Evolutionary conservation across 163 green algal species (phyloP).

Genomic region (Picocystis sp.): DNA sequence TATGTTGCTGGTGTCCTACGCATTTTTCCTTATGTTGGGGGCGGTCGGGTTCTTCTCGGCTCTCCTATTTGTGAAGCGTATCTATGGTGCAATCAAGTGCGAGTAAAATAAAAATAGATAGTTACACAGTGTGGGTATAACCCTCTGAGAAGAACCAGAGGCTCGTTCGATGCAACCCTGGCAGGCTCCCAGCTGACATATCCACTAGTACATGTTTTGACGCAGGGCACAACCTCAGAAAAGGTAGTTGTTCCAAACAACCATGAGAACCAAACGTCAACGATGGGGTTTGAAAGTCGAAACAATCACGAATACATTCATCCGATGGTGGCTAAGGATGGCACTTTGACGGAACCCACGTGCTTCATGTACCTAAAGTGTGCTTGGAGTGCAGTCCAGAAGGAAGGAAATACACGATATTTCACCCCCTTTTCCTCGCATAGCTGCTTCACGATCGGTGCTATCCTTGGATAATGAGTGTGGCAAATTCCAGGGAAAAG

Average conservation of each 20-base stretch:
- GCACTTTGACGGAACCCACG: slow-evolving; percentile 19
- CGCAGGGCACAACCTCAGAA: too few relatives aligned
- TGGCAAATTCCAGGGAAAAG: slow-evolving; percentile 52
- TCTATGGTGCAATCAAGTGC: slow-evolving; percentile 10
- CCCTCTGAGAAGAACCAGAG: too few relatives aligned
- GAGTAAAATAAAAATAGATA: not conserved
- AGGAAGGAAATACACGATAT: slow-evolving; percentile 41
- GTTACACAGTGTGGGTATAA: too few relatives aligned
- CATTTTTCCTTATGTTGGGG: slow-evolving; percentile 13
- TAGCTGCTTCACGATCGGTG: slow-evolving; percentile 34
- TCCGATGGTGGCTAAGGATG: slow-evolving; percentile 26
- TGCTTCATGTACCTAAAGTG: slow-evolving; percentile 39
- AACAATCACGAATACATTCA: slow-evolving; percentile 2
- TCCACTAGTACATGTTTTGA: too few relatives aligned
- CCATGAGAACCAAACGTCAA: too few relatives aligned
- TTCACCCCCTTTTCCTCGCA: slow-evolving; percentile 36
- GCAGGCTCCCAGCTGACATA: too few relatives aligned
- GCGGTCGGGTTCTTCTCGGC: slow-evolving; percentile 8
- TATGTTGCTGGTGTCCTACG: slow-evolving; percentile 8
- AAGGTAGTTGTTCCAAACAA: too few relatives aligned
- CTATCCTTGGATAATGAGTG: slow-evolving; percentile 41
- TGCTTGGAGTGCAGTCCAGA: slow-evolving; percentile 25
- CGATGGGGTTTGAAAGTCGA: too few relatives aligned
- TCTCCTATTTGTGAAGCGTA: slow-evolving; percentile 9
- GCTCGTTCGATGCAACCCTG: too few relatives aligned